These are phyloP conservation scores for Pontederia crassipes DNA, from an alignment of 176 grass and related monocot genomes.

Conservation along the genomic window DNA sequence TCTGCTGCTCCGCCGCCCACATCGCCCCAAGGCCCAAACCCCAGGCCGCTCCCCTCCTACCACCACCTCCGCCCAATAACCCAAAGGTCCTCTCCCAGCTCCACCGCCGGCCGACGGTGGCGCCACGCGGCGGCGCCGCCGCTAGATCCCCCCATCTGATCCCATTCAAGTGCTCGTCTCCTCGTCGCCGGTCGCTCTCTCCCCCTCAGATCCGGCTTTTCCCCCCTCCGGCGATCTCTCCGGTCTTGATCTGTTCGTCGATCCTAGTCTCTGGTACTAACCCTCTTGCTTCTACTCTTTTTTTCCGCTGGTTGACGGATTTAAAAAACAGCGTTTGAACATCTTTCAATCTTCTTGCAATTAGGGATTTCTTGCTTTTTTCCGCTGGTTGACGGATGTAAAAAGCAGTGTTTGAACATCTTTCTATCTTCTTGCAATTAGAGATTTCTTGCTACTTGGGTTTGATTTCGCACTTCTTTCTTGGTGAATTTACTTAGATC, in stretches of 20 bases:
- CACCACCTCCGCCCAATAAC: not conserved
- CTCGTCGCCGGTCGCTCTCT: not conserved
- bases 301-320: too few relatives aligned
- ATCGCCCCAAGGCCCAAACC: conserved; percentile 3
- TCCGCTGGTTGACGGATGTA: too few relatives aligned
- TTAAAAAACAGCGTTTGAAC: too few relatives aligned
- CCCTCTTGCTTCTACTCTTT: too few relatives aligned
- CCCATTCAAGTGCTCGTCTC: not conserved
- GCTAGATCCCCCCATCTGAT: not conserved
- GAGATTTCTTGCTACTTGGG: too few relatives aligned
- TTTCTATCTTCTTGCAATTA: too few relatives aligned
- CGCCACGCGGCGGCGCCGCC: conserved; percentile 5
- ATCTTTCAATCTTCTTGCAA: too few relatives aligned
- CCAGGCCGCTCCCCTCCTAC: not conserved
- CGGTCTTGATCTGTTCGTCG: not conserved
- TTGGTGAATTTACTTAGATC: too few relatives aligned
- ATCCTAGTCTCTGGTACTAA: too few relatives aligned
- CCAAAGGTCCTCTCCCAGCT: not conserved
- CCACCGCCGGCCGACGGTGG: not conserved
- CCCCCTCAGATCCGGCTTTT: not conserved
- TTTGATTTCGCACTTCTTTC: too few relatives aligned
- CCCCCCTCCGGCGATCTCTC: not conserved
- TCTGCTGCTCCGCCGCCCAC: not conserved
- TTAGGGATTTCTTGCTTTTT: too few relatives aligned
- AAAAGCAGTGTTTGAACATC: too few relatives aligned